Percentiles rank a stretch among this genome's conserved stretches.
These are phyloP conservation scores for Inga laurina DNA, from an alignment of 306 rosid species.

Conservation along the genomic window DNA sequence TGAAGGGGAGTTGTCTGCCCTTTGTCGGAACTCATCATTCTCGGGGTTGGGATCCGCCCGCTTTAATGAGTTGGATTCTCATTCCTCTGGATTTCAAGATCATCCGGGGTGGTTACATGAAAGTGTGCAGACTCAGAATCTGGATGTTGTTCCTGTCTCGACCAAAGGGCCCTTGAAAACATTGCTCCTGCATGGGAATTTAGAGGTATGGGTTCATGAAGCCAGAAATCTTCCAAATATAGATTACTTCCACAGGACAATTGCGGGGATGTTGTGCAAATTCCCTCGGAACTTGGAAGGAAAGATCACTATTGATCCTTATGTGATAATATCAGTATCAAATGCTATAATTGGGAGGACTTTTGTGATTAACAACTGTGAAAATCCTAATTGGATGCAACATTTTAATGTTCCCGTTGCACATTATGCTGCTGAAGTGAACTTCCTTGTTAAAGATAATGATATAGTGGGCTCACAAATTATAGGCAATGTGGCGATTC, in stretches of 20 bases:
- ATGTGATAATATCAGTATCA: slow-evolving; percentile 66
- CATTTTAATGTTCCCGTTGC: slow-evolving; percentile 89
- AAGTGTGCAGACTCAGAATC: slow-evolving; percentile 48
- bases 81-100: slow-evolving; percentile 29
- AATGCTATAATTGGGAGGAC: slow-evolving; percentile 92
- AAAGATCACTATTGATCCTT: slow-evolving; percentile 89
- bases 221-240: slow-evolving; percentile 88
- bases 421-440: slow-evolving; percentile 78
- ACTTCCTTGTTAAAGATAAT: slow-evolving; percentile 87
- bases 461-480: slow-evolving; percentile 90
- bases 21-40: slow-evolving; percentile 57
- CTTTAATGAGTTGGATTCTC: slow-evolving; percentile 33
- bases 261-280: slow-evolving; percentile 67
- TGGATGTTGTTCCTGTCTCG: slow-evolving; percentile 69
- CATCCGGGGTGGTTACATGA: slow-evolving; percentile 58
- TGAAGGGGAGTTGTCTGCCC: slow-evolving; percentile 59
- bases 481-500: slow-evolving; percentile 78
- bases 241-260: slow-evolving; percentile 94
- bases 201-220: slow-evolving; percentile 75
- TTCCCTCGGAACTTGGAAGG: slow-evolving; percentile 43
- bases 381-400: slow-evolving; percentile 88
- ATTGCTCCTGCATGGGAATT: slow-evolving; percentile 84
- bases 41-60: slow-evolving; percentile 53
- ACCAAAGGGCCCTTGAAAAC: slow-evolving; percentile 66
- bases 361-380: slow-evolving; percentile 85